These are phyloP conservation scores for Fusarium guadeloupense DNA, from an alignment of 2,329 filamentous ascomycete genomes.

Conservation along the genomic window DNA sequence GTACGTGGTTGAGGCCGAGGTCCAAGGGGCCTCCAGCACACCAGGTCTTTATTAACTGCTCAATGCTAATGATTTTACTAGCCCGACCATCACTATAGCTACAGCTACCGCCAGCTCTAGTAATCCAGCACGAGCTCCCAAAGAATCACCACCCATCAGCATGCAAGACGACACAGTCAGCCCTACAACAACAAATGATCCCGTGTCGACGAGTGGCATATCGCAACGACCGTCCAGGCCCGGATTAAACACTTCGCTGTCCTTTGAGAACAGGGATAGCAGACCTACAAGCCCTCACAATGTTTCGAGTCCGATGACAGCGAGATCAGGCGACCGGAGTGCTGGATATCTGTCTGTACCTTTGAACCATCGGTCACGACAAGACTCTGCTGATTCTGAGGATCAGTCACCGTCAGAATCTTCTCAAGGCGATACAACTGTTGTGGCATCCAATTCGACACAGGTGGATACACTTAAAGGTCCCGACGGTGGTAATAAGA, in stretches of 20 bases:
- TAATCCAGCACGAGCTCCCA: conserved; percentile 44
- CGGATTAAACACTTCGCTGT: conserved; percentile 64
- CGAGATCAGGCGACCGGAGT: conserved; percentile 56
- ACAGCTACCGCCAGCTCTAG: conserved; percentile 54
- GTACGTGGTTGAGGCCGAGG: conserved; percentile 32
- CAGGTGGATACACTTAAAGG: conserved; percentile 53
- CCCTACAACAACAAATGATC: conserved; percentile 51
- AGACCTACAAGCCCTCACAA: conserved; percentile 78
- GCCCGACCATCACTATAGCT: conserved; percentile 65
- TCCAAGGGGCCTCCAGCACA: conserved; percentile 21
- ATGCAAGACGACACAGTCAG: conserved; percentile 55
- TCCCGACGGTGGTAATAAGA: conserved; percentile 56
- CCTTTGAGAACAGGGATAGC: conserved; percentile 73
- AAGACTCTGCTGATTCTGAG: conserved; percentile 75
- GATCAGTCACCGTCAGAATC: conserved; percentile 67
- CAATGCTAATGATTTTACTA: conserved; percentile 41
- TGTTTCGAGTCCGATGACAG: conserved; percentile 67
- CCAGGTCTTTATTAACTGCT: conserved; percentile 11
- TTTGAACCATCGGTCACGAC: conserved; percentile 64
- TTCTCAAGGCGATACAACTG: conserved; percentile 71
- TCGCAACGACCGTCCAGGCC: conserved; percentile 40
- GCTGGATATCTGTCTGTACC: conserved; percentile 73
- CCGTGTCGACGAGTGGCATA: conserved; percentile 39
- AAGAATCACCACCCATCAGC: conserved; percentile 37
- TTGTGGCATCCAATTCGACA: conserved; percentile 57